A percentile compares a stretch with the other conserved stretches of the same genome.
Evolutionary conservation across 306 rosid species (phyloP).

Genomic region (Parietaria judaica): DNA sequence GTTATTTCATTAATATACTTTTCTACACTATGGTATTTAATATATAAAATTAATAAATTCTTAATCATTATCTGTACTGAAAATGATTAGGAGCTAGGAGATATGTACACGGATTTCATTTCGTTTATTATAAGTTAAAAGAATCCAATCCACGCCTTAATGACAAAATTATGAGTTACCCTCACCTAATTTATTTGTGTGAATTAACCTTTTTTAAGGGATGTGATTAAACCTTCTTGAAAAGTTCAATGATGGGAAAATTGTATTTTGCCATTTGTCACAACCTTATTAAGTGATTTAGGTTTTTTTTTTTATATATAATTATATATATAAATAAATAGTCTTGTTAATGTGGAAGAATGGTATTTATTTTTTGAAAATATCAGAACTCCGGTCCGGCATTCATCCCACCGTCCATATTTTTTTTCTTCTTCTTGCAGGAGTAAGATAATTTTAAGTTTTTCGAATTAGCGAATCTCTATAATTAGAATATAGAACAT

Average conservation of each 20-base stretch:
- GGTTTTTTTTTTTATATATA: too few relatives aligned
- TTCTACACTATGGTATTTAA: neutral
- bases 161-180: too few relatives aligned
- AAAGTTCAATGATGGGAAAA: neutral
- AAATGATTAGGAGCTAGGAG: neutral
- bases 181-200: constrained; percentile 14
- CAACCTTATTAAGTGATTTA: neutral
- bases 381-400: too few relatives aligned
- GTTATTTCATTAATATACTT: constrained; percentile 14
- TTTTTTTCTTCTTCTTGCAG: too few relatives aligned
- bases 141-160: neutral
- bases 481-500: too few relatives aligned
- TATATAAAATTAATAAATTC: too few relatives aligned
- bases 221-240: neutral
- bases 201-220: neutral
- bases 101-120: neutral
- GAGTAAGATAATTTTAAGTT: too few relatives aligned
- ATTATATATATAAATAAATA: too few relatives aligned
- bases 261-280: constrained; percentile 24
- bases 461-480: too few relatives aligned
- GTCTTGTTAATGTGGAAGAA: too few relatives aligned
- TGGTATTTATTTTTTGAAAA: too few relatives aligned
- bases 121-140: neutral
- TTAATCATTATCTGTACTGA: constrained; percentile 5
- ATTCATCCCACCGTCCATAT: too few relatives aligned